A percentile compares a stretch with the other conserved stretches of the same genome.
These are phyloP conservation scores for Phaeosphaeria sp. DNA, from an alignment of 2,329 filamentous ascomycete genomes.

Conservation along the genomic window DNA sequence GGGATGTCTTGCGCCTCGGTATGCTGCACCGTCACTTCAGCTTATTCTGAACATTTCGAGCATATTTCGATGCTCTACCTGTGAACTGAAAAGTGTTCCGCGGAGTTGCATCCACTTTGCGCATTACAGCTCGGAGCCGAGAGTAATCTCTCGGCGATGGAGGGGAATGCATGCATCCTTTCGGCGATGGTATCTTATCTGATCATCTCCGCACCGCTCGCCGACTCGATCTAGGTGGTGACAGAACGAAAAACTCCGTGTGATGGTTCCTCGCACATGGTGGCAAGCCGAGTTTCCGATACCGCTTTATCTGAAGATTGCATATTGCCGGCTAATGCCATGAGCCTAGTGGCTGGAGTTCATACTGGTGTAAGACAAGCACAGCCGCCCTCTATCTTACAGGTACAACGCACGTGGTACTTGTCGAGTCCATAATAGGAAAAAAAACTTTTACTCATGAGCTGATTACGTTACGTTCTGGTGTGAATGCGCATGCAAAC, in stretches of 20 bases:
- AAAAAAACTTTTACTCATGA: slow-evolving; percentile 8
- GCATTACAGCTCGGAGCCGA: slow-evolving; percentile 19
- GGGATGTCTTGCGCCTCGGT: not conserved
- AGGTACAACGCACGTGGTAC: slow-evolving; percentile 20
- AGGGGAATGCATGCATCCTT: slow-evolving; percentile 19
- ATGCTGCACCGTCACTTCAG: not conserved
- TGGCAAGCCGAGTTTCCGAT: not conserved
- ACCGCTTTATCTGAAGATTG: not conserved
- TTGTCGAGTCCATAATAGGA: slow-evolving; percentile 7
- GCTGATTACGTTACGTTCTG: slow-evolving; percentile 10
- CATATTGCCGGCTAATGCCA: not conserved
- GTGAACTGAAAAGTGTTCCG: slow-evolving; percentile 3
- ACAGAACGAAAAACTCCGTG: not conserved
- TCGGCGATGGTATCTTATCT: slow-evolving; percentile 33
- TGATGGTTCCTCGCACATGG: not conserved
- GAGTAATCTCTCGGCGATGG: slow-evolving; percentile 13
- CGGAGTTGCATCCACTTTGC: slow-evolving; percentile 19
- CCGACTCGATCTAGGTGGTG: not conserved
- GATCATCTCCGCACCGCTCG: slow-evolving; percentile 27
- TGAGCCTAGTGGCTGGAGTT: not conserved
- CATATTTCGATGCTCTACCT: not conserved
- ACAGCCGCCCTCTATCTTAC: slow-evolving; percentile 20
- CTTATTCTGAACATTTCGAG: not conserved
- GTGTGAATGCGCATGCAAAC: not conserved
- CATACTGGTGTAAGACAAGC: slow-evolving; percentile 1